Evolutionary conservation across 2,329 filamentous ascomycete species (phyloP).

Genomic region (Macrophomina pseudophaseolina): DNA sequence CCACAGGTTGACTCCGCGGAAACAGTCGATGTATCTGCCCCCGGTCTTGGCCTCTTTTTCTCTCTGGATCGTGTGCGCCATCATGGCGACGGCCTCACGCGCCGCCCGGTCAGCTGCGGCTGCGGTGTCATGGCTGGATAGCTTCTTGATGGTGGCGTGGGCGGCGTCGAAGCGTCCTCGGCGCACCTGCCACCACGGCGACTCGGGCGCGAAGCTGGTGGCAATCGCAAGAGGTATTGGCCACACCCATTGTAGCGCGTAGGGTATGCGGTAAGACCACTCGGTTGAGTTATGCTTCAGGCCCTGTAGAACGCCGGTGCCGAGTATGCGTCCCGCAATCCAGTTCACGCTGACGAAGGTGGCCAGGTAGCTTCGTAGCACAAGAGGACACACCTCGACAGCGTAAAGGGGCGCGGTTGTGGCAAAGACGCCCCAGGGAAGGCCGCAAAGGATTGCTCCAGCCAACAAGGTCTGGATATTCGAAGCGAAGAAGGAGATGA

Average conservation of each 20-base stretch:
- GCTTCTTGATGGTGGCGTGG: conserved; percentile 65
- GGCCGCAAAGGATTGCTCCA: conserved; percentile 50
- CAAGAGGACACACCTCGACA: conserved; percentile 68
- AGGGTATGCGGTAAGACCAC: conserved; percentile 67
- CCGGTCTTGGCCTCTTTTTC: conserved; percentile 74
- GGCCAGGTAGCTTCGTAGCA: conserved; percentile 59
- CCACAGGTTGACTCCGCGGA: conserved; percentile 75
- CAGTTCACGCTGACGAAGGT: conserved; percentile 78
- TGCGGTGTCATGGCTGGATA: conserved; percentile 49
- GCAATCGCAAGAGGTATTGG: conserved; percentile 68
- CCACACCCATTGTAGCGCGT: conserved; percentile 78
- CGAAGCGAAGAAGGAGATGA: conserved; percentile 53
- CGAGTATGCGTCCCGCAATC: conserved; percentile 76
- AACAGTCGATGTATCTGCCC: conserved; percentile 78
- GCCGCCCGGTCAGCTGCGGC: neutral
- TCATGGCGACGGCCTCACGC: conserved; percentile 68
- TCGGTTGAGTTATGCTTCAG: conserved; percentile 68
- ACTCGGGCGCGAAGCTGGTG: conserved; percentile 70
- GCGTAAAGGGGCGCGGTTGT: conserved; percentile 53
- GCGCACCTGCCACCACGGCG: conserved; percentile 75
- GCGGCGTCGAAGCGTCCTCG: conserved; percentile 67
- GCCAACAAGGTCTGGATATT: conserved; percentile 46
- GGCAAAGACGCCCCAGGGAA: conserved; percentile 53
- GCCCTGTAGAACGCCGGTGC: conserved; percentile 71
- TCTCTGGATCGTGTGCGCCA: conserved; percentile 82